Evolutionary conservation across 2,329 filamentous ascomycete genomes (phyloP).

Genomic region (Coleophoma eucalyptorum): DNA sequence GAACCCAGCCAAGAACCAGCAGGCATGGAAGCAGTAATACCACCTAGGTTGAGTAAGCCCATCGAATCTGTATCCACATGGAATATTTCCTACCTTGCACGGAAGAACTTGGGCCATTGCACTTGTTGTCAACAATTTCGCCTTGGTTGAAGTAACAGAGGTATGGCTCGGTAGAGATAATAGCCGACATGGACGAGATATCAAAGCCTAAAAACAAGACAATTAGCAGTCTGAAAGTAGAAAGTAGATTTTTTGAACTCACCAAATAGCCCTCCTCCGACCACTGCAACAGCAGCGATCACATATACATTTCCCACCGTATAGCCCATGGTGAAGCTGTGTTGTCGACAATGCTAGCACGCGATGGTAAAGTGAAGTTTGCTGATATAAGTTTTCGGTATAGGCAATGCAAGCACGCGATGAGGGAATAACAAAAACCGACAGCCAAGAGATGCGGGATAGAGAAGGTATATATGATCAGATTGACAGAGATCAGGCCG

Average conservation of each 20-base stretch:
- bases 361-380: too few relatives aligned
- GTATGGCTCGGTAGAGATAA: slow-evolving; percentile 48
- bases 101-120: slow-evolving; percentile 45
- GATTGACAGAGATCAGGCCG: not conserved
- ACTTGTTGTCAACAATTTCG: slow-evolving; percentile 34
- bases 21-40: slow-evolving; percentile 68
- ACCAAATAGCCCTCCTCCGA: slow-evolving; percentile 26
- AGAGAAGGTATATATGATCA: too few relatives aligned
- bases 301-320: slow-evolving; percentile 22
- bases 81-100: slow-evolving; percentile 39
- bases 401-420: too few relatives aligned
- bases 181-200: slow-evolving; percentile 54
- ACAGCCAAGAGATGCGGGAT: not conserved
- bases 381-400: too few relatives aligned
- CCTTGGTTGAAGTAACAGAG: slow-evolving; percentile 45
- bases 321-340: not conserved
- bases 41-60: slow-evolving; percentile 19
- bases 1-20: slow-evolving; percentile 67
- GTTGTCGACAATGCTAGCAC: too few relatives aligned
- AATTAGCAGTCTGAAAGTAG: not conserved
- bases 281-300: slow-evolving; percentile 26
- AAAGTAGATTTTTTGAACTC: not conserved
- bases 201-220: slow-evolving; percentile 36
- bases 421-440: too few relatives aligned
- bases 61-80: not conserved